Evolutionary conservation across 768 basidiomycete genomes (phyloP), one percentile per base, ranked within the genome.

Genomic region (Pleurotus ostreatus): DNA sequence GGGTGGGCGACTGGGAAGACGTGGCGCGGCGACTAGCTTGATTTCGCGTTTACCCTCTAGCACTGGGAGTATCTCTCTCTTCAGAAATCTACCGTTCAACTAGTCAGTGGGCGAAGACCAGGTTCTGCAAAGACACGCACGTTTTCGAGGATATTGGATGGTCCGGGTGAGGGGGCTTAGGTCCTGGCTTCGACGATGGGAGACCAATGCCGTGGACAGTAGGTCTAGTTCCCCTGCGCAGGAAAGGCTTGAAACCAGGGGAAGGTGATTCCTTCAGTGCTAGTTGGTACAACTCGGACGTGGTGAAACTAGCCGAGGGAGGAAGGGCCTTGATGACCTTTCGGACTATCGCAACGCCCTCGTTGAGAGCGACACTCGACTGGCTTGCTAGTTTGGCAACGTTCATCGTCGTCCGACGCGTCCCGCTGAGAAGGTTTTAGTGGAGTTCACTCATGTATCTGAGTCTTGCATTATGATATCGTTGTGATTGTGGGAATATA

Each of bases 121-220:
- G 8, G 30, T 16, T 13, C 41, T 15, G 7, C 46, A 43, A 37
- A 15, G 15, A 18, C 16, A 70, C 74, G 46, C 55, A 81, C 86
- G 64, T 71, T 55, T 84, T 70, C 12, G 86, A 88, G 16, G 80
- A 76, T 47, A 88, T 67, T 5, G 76, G 74, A 59, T 85, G 78
- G 7, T 74, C 71, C 0, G 74, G 65, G 49, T 73, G 64, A 3
- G 78, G 74, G 13, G 79, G 77, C 3, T 47, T 38, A 1, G 68
- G 68, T 6, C 20, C 40, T 0, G 60, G 46, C 2, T 34, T 18
- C 44, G 30, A 16, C 57, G 34, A 45, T 48, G 18, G 46, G 37
- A 8, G 48, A 30, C 34, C 26, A 37, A n/a, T 13, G 7, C 15
- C 25, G 5, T 9, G 26, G 12, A 34, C 30, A 34, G 30, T 34